Percentiles rank a stretch among this genome's conserved stretches.
phyloP scores from a whole-genome alignment of 2,329 filamentous ascomycete species.

The Fusarium pilosicola region DNA sequence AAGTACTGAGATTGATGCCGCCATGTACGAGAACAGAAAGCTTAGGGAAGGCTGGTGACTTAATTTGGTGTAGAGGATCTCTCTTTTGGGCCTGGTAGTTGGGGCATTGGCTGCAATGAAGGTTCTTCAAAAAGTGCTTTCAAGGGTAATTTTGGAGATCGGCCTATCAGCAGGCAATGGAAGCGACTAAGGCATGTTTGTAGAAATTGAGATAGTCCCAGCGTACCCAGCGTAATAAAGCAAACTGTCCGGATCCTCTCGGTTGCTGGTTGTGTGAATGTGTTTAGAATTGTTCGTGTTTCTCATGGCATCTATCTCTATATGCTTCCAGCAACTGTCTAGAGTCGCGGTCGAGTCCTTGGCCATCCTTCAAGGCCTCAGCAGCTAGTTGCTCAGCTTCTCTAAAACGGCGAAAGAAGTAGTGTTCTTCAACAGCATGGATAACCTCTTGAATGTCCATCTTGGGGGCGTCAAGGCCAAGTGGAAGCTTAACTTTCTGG shows the following conservation, averaged over 20 bases:
- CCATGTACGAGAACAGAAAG: not conserved
- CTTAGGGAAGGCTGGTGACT: not conserved
- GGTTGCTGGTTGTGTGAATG: not conserved
- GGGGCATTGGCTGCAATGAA: not conserved
- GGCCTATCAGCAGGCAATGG: not conserved
- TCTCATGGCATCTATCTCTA: conserved; percentile 53
- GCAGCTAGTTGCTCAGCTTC: conserved; percentile 57
- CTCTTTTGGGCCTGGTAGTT: not conserved
- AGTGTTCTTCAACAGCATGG: conserved; percentile 67
- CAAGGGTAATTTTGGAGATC: not conserved
- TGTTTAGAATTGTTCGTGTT: conserved; percentile 20
- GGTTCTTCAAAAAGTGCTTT: not conserved
- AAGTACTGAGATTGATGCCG: not conserved
- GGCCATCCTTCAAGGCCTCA: conserved; percentile 46
- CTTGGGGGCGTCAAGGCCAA: conserved; percentile 54
- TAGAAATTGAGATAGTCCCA: conserved; percentile 8
- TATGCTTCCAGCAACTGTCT: conserved; percentile 55
- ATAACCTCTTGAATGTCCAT: conserved; percentile 60
- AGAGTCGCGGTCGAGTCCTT: conserved; percentile 57
- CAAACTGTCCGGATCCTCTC: not conserved
- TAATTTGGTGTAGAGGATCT: not conserved
- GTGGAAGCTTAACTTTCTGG: conserved; percentile 55
- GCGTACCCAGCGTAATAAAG: conserved; percentile 3
- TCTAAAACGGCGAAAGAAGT: conserved; percentile 61
- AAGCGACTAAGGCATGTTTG: conserved; percentile 9